These are phyloP conservation scores for Phaffia rhodozyma DNA, from an alignment of 1,284 basidiomycete species.

Conservation along the genomic window DNA sequence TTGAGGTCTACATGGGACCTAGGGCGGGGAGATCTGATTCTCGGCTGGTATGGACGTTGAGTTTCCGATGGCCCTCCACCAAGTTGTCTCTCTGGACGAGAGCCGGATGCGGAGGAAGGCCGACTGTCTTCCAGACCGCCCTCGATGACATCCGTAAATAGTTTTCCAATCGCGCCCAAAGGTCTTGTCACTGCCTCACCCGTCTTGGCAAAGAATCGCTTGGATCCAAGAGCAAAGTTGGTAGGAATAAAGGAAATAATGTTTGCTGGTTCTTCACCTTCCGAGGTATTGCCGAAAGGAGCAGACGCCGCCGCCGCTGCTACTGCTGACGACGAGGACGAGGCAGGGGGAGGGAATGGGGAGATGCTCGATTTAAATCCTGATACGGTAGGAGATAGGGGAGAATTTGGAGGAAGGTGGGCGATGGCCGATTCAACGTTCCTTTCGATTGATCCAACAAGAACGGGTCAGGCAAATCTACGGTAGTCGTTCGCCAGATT, in stretches of 20 bases:
- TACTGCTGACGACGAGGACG: constrained; percentile 39
- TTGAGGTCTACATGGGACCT: neutral
- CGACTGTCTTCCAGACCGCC: neutral
- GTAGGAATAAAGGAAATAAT: constrained; percentile 51
- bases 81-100: neutral
- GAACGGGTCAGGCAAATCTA: neutral
- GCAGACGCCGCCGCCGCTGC: constrained; percentile 21
- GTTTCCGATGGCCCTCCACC: neutral
- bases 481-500: neutral
- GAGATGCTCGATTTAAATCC: neutral
- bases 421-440: constrained; percentile 78
- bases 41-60: constrained; percentile 5
- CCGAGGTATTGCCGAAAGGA: constrained; percentile 22
- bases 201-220: constrained; percentile 68
- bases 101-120: neutral
- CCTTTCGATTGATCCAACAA: constrained; percentile 31
- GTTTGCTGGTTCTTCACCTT: constrained; percentile 72
- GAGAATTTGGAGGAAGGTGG: constrained; percentile 47
- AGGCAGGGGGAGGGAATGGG: constrained; percentile 12
- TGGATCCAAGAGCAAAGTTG: constrained; percentile 61
- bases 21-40: constrained; percentile 4
- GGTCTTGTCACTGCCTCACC: constrained; percentile 80
- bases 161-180: constrained; percentile 69
- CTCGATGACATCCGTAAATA: constrained; percentile 41
- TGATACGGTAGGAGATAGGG: constrained; percentile 26